phyloP scores from a whole-genome alignment of 495 filamentous ascomycete species.

The Aspergillus baeticus region DNA sequence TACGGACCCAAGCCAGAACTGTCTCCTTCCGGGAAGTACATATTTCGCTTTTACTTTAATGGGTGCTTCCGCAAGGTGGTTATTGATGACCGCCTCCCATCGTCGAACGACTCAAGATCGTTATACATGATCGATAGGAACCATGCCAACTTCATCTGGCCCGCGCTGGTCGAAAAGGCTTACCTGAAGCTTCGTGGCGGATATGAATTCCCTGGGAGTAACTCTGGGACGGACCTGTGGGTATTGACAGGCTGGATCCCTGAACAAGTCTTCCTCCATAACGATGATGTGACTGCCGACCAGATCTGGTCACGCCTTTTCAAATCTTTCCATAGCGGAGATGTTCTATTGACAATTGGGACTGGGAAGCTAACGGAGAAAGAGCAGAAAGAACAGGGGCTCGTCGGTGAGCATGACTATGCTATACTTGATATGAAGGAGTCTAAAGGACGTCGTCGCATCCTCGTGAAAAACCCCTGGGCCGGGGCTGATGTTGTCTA shows the following conservation, averaged over 20 bases:
- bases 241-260: constrained; percentile 94
- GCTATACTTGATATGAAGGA: constrained; percentile 80
- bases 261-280: constrained; percentile 88
- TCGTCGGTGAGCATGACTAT: constrained; percentile 91
- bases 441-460: constrained; percentile 55
- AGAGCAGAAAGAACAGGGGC: constrained; percentile 76
- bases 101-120: constrained; percentile 66
- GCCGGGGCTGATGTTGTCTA: constrained; percentile 58
- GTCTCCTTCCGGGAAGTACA: constrained; percentile 83
- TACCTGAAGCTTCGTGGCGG: constrained; percentile 96
- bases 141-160: constrained; percentile 76
- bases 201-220: constrained; percentile 98
- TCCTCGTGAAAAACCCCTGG: constrained; percentile 97
- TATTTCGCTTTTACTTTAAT: constrained; percentile 92
- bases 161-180: constrained; percentile 93
- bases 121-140: constrained; percentile 88
- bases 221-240: constrained; percentile 91
- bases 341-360: constrained; percentile 86
- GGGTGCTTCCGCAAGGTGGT: constrained; percentile 83
- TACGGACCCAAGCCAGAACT: constrained; percentile 50
- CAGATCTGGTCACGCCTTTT: constrained; percentile 77
- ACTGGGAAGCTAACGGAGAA: constrained; percentile 73
- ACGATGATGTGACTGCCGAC: constrained; percentile 70
- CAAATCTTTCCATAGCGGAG: constrained; percentile 69
- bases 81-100: constrained; percentile 89